Conservation (phyloP, 768 basidiomycete genomes). For the Lactarius psammicola region DNA sequence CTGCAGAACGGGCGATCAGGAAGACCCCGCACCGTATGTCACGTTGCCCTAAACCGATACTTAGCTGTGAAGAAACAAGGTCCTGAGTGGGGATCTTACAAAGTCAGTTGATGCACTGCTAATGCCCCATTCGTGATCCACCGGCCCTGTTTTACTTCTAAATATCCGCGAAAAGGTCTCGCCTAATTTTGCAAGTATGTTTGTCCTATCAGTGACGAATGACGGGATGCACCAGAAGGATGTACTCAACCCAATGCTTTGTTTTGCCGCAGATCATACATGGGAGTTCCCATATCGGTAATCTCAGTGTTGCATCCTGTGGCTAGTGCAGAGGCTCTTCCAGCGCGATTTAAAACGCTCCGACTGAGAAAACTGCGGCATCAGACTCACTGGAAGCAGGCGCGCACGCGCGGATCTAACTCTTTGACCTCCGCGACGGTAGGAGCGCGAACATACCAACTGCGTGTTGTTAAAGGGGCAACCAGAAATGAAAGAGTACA, state of each 20-base stretch:
- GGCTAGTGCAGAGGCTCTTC: slow-evolving; percentile 64
- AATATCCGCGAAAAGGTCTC: slow-evolving; percentile 63
- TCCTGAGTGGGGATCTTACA: slow-evolving; percentile 43
- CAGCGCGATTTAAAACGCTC: slow-evolving; percentile 2
- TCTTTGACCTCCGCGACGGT: slow-evolving; percentile 58
- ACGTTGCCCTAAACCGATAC: slow-evolving; percentile 58
- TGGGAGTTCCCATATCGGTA: slow-evolving; percentile 34
- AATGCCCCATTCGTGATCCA: slow-evolving; percentile 69
- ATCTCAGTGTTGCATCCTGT: slow-evolving; percentile 59
- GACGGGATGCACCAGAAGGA: neutral
- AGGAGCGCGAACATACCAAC: slow-evolving; percentile 74
- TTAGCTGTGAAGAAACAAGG: neutral
- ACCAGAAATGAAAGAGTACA: too few relatives aligned
- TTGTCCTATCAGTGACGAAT: neutral
- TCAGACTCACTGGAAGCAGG: slow-evolving; percentile 65
- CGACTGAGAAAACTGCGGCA: neutral
- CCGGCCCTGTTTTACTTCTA: slow-evolving; percentile 56
- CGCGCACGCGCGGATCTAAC: slow-evolving; percentile 56
- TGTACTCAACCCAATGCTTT: slow-evolving; percentile 49
- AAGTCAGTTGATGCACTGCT: slow-evolving; percentile 78
- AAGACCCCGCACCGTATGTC: slow-evolving; percentile 54
- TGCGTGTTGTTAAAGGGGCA: slow-evolving; percentile 30
- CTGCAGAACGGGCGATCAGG: neutral
- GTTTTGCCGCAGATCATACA: slow-evolving; percentile 67
- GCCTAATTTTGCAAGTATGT: slow-evolving; percentile 40